These are phyloP conservation scores for Trichosporon faecale DNA, from an alignment of 1,284 basidiomycete genomes.

Conservation along the genomic window DNA sequence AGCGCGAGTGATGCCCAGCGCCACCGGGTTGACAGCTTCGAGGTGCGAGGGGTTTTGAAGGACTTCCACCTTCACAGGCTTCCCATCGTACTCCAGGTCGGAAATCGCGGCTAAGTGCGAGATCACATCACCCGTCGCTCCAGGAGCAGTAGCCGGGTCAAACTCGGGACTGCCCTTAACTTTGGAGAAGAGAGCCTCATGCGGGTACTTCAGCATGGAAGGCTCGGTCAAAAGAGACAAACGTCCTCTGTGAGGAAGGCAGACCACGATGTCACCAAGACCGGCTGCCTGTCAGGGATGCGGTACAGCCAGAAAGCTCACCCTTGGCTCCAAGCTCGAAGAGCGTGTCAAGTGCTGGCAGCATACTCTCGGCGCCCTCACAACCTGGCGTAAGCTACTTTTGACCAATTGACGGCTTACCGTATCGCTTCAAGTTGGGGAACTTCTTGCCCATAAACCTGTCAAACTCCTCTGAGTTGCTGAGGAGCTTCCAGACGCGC, in stretches of 20 bases:
- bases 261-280: constrained; percentile 66
- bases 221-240: constrained; percentile 71
- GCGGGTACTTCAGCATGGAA: constrained; percentile 65
- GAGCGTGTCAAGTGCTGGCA: constrained; percentile 73
- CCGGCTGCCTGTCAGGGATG: constrained; percentile 56
- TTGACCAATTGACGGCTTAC: constrained; percentile 16
- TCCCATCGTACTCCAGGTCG: constrained; percentile 47
- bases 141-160: constrained; percentile 60
- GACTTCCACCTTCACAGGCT: constrained; percentile 66
- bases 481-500: constrained; percentile 66
- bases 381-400: constrained; percentile 26
- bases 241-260: constrained; percentile 68
- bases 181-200: constrained; percentile 73
- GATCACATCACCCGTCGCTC: constrained; percentile 76
- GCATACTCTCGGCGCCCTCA: constrained; percentile 86
- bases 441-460: constrained; percentile 47
- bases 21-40: constrained; percentile 79
- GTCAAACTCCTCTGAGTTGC: constrained; percentile 74
- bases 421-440: constrained; percentile 46
- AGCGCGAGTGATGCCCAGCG: constrained; percentile 81
- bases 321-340: constrained; percentile 66
- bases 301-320: constrained; percentile 36
- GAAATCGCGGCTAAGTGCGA: constrained; percentile 66
- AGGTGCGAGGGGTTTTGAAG: constrained; percentile 86
- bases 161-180: constrained; percentile 73